A percentile compares a stretch with the other conserved stretches of the same genome.
These are phyloP conservation scores for Aspergillus ibericus DNA, from an alignment of 2,329 filamentous ascomycete species.

Conservation along the genomic window DNA sequence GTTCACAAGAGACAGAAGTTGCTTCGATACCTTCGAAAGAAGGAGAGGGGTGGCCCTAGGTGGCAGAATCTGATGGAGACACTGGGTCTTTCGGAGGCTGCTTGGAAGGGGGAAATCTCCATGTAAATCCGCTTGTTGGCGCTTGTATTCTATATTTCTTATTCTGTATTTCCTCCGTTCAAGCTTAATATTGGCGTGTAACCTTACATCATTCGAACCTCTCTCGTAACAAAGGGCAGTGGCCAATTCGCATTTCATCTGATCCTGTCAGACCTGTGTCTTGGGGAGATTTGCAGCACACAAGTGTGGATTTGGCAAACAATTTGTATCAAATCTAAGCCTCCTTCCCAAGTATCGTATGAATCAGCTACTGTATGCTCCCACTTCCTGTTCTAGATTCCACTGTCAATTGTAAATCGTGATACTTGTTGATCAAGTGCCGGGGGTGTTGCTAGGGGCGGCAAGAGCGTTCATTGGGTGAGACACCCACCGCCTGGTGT, in stretches of 20 bases:
- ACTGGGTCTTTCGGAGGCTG: slow-evolving; percentile 81
- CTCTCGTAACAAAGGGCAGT: background rate
- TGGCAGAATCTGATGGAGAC: slow-evolving; percentile 85
- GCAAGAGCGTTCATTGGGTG: slow-evolving; percentile 2
- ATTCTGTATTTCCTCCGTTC: slow-evolving; percentile 4
- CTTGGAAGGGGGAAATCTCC: slow-evolving; percentile 87
- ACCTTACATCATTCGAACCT: slow-evolving; percentile 10
- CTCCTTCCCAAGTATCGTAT: too few species aligned
- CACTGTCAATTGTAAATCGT: too few species aligned
- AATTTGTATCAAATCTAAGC: too few species aligned
- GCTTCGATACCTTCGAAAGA: slow-evolving; percentile 79
- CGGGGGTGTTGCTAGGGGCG: background rate
- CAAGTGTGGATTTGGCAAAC: background rate
- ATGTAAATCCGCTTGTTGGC: slow-evolving; percentile 50
- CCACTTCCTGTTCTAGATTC: too few species aligned
- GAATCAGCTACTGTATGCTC: too few species aligned
- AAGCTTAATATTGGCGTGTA: slow-evolving; percentile 19
- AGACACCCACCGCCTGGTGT: slow-evolving; percentile 15
- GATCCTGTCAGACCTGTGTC: background rate
- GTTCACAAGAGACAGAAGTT: slow-evolving; percentile 89
- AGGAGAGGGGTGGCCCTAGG: slow-evolving; percentile 85
- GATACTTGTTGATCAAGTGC: background rate
- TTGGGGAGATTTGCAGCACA: background rate
- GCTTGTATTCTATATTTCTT: slow-evolving; percentile 17
- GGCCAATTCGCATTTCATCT: background rate